Base-by-base conservation (phyloP, 208 protist species). In the Trichomonas vaginalis region DNA sequence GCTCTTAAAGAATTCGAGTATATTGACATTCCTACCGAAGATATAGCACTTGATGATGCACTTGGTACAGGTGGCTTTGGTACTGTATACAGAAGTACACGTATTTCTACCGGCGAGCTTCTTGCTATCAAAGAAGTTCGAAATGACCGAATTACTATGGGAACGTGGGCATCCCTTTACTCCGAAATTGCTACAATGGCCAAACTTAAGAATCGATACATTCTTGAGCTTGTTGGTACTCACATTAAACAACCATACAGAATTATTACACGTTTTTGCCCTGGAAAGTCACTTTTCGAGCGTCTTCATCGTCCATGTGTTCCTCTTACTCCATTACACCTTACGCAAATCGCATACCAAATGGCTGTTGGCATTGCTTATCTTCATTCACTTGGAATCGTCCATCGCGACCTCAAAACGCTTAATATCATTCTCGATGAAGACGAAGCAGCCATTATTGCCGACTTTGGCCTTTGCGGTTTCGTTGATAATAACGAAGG, bases 181-280 rank as follows among this genome's bases (percentile, higher is more conserved):
- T 92, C 86, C 1, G 86, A 92, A 92, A 45, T 92, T 47, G 86
- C 40, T 51, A 92, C 86, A 51, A 92, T 92, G 86, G 40, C 86
- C 0, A 27, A 48, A 6, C 37, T 92, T 45, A 8, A 40, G 6
- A 9, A 92, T 32, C 8, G 45, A 51, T 92, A 92, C 46, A 32
- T 92, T 4, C 27, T 92, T 27, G 86, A 92, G 51, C 37, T 92
- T 21, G 86, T 92, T 92, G 86, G 86, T 51, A 45, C 86, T 92
- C 86, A 92, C 56, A 51, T 92, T 39, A 45, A 21, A 37, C 40
- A 92, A 45, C 86, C 86, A 39, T 92, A 92, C 56, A 40, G 86
- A 35, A 92, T 92, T 39, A 92, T 92, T 51, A 92, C 86, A 4
- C 40, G 86, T 27, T 92, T 51, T 39, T 92, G 86, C 37, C 45